Base-by-base conservation (phyloP, 257 asterid genomes). In the Solanum boliviense region DNA sequence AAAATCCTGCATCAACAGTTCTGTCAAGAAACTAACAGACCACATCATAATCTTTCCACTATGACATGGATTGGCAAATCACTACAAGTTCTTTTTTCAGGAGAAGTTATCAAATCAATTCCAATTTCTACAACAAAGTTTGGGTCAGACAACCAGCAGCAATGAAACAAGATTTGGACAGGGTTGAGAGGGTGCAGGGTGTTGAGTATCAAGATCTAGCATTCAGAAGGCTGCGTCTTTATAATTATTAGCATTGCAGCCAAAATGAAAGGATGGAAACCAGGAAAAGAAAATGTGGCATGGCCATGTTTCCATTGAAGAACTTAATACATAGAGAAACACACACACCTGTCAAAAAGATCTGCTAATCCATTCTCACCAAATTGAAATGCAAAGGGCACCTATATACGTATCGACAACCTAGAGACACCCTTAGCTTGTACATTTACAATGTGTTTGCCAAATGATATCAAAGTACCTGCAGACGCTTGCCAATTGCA, bases 401-500 rank as follows among this genome's bases (percentile, higher is more conserved):
- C 41, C 9, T 21, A 31, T 58, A 13, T 20, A 86, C 7, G 32
- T 32, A 58, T 86, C 13, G 15, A 44, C 83, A n/a, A 41, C 29
- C 68, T 46, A 86, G 68, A 3, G 27, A 41, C 67, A 71, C 58
- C 73, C 67, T 31, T 79, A 44, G n/a, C 67, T 79, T 48, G 39
- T 27, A 27, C 39, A 79, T 46, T 27, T 79, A 79, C 27, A 79
- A 79, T 79, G 27, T 79, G 67, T 44, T 79, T 27, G 18, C 39
- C 85, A 29, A 79, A 79, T 79, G 85, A 79, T 46, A 31, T 79
- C 10, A 10, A 79, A 79, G 67, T 92, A 94, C 98, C 98, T 95
- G 98, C 48, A 95, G 90, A 36, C 91, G 88, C 91, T 95, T 96
- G 58, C 98, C 99, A 92, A 96, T 96, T 78, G 99, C 99, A 90